Base-by-base conservation (phyloP, 352 stramenopile genomes). In the Pythium aquatile region DNA sequence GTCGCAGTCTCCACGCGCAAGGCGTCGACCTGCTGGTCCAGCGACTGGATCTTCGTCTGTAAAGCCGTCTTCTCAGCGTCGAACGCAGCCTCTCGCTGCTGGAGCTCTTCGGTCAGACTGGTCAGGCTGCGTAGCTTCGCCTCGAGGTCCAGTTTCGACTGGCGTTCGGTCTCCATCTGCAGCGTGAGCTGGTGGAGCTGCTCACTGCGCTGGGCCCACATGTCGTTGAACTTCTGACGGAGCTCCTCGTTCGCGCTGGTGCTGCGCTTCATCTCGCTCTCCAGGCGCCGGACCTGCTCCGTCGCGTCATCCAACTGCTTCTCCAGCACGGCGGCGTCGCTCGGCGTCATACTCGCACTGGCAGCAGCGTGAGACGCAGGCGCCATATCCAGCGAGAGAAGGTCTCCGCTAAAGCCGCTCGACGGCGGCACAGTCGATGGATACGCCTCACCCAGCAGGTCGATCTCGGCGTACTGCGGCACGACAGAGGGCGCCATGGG, bases 381-480 rank as follows among this genome's bases (percentile, higher is more conserved):
- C 11, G 65, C 16, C 28, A 66, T 55, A 26, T 66, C 53, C 1
- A 71, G 52, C 5, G 64, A 65, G 17, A 70, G 33, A 24, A 70
- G 24, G 20, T 79, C 71, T 39, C 54, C 30, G 17, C 65, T 54
- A 13, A 51, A 61, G 4, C 42, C 42, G 5, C 42, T 65, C 10
- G 16, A 39, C 5, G n/a, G 58, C 33, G 30, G 28, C 28, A 30
- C 20, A 30, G 24, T n/a, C 11, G 56, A 37, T 2, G 48, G 44
- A 35, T 64, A 61, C 17, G 68, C 52, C 24, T 76, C 69, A 24
- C 51, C 72, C 16, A 84, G 28, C 59, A 91, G 54, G 52, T 91
- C 80, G 48, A 90, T 84, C 42, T 89, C 77, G 20, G 88, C 70
- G 39, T 87, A 87, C 17, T 68, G 70, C 28, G 62, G 70, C 1